These are phyloP conservation scores for Brettanomyces bruxellensis DNA, from an alignment of 805 yeast genomes.

Conservation along the genomic window DNA sequence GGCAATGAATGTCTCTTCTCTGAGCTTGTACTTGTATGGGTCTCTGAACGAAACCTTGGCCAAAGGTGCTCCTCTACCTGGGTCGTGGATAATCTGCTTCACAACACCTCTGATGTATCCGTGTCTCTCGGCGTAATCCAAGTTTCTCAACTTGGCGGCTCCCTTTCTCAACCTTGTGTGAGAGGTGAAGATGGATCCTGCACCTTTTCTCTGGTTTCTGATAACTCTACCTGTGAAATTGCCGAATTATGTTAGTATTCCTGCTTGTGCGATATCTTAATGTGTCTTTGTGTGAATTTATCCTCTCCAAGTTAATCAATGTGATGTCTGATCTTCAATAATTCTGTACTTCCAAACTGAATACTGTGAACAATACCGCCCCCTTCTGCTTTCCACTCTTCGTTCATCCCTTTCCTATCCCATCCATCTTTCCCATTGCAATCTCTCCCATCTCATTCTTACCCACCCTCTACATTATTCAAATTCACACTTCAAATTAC, in stretches of 20 bases:
- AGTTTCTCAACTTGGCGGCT: slow-evolving; percentile 99
- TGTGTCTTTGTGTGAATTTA: neutral
- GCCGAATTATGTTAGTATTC: neutral
- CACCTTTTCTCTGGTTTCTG: slow-evolving; percentile 99
- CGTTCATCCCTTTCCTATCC: too few relatives aligned
- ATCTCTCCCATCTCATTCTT: too few relatives aligned
- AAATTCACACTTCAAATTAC: too few relatives aligned
- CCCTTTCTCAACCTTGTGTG: slow-evolving; percentile 99
- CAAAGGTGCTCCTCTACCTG: slow-evolving; percentile 99
- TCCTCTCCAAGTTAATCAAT: slow-evolving; percentile 24
- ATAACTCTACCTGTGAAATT: slow-evolving; percentile 89
- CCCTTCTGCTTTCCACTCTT: too few relatives aligned
- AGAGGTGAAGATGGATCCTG: slow-evolving; percentile 99
- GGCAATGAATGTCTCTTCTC: slow-evolving; percentile 98
- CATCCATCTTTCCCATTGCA: too few relatives aligned
- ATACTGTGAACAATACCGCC: neutral
- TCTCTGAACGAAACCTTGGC: slow-evolving; percentile 99
- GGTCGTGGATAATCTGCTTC: slow-evolving; percentile 97
- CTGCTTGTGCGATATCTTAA: neutral
- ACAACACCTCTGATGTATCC: slow-evolving; percentile 99
- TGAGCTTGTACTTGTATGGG: slow-evolving; percentile 96
- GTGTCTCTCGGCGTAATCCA: slow-evolving; percentile 98
- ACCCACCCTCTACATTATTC: too few relatives aligned
- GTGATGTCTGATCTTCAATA: neutral
- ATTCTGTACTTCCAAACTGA: neutral